Conservation (phyloP, 441 rosid genomes). For the Mallotus repandus region DNA sequence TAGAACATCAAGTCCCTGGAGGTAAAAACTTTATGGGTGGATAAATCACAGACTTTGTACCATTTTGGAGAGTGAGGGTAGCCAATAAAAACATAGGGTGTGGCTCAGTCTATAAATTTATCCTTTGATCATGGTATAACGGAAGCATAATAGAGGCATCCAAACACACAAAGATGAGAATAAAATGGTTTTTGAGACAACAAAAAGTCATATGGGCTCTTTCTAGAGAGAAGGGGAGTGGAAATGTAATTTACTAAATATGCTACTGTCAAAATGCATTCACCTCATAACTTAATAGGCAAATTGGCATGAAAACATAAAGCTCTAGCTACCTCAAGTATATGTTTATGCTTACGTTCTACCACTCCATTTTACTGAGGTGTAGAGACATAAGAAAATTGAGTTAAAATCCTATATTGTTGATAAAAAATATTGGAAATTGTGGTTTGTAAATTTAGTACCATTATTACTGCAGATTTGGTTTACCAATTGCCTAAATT, state of each 20-base stretch:
- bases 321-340: not conserved
- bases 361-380: too few species aligned
- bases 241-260: not conserved
- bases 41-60: too few species aligned
- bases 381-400: too few species aligned
- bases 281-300: not conserved
- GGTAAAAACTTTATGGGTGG: too few species aligned
- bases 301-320: not conserved
- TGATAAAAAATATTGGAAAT: too few species aligned
- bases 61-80: not conserved
- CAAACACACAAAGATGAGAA: not conserved
- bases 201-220: not conserved
- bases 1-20: too few species aligned
- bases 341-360: not conserved
- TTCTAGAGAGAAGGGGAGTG: fast-evolving
- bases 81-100: not conserved
- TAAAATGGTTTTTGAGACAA: not conserved
- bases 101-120: not conserved
- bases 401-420: too few species aligned
- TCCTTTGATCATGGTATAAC: not conserved
- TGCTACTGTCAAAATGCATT: not conserved
- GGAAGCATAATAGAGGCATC: not conserved
- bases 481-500: too few species aligned
- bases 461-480: too few species aligned
- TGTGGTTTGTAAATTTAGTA: too few species aligned